A percentile compares a stretch with the other conserved stretches of the same genome.
Conservation (phyloP, 306 rosid species). For the Vigna hirtella region DNA sequence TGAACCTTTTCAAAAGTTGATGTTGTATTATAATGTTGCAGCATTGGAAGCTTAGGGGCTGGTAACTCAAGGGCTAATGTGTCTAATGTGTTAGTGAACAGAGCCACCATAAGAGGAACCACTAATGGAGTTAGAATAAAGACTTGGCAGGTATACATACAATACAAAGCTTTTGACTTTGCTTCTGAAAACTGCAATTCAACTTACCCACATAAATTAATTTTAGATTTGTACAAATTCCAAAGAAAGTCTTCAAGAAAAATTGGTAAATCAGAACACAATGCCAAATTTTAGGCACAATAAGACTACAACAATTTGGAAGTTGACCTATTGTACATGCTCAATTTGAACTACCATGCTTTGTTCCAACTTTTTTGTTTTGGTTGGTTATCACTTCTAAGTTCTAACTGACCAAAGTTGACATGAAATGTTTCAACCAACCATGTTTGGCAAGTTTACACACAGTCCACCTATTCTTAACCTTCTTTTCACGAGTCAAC, state of each 20-base stretch:
- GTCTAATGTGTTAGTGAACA: slow-evolving; percentile 63
- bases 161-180: background rate
- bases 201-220: slow-evolving; percentile 6
- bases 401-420: slow-evolving; percentile 31
- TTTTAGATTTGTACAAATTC: background rate
- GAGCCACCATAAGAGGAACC: slow-evolving; percentile 67
- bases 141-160: slow-evolving; percentile 80
- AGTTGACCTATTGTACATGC: slow-evolving; percentile 12
- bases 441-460: slow-evolving; percentile 19
- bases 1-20: background rate
- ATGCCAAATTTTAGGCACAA: slow-evolving; percentile 33
- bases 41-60: slow-evolving; percentile 92
- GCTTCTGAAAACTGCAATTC: background rate
- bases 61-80: slow-evolving; percentile 65
- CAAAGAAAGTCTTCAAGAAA: background rate
- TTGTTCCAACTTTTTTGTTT: too few species aligned
- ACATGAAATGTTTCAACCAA: slow-evolving; percentile 40
- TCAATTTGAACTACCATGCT: slow-evolving; percentile 3
- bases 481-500: slow-evolving; percentile 45
- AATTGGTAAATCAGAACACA: background rate
- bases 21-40: slow-evolving; percentile 33
- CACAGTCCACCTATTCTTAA: slow-evolving; percentile 43
- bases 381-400: background rate
- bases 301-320: background rate
- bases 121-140: slow-evolving; percentile 88